Evolutionary conservation across 805 yeast genomes (phyloP), one percentile per base, ranked within the genome.

Genomic region (Wickerhamiella bombiphila): DNA sequence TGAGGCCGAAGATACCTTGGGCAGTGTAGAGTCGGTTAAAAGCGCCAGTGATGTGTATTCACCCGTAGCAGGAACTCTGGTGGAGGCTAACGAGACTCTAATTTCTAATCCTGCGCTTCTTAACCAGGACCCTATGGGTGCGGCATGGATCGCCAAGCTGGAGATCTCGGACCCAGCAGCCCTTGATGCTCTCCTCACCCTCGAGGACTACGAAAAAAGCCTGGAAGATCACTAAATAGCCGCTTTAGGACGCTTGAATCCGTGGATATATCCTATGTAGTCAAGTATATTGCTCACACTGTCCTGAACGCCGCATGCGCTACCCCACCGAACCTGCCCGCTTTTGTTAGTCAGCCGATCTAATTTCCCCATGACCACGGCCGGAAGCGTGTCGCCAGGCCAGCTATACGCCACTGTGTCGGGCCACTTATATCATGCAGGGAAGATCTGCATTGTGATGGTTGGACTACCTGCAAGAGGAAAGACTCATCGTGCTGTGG

Each of bases 391-490:
- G 30, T 6, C 13, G 7, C 33, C 33, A 7, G 33, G 33, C 6
- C 33, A 30, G 14, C 33, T 30, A 7, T 30, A 30, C 22, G 9
- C 93, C 9, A 88, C 97, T 0, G 94, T 83, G 41, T 74, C 86
- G 0, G 98, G 98, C 0, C 70, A 83, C 45, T 65, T 91, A 50
- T 91, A 82, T 61, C 97, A 91, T 52, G 97, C 98, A 3, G 98
- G 98, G 3, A 80, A 82, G 50, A 74, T 91, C 32, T 74, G 93
- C 49, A 78, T 91, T 37, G 82, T 80, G 3, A 67, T 91, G 47
- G 88, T 81, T 3, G 98, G 98, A 0, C 65, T 86, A 42, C 97
- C 98, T 2, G 97, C 95, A 1, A 69, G 97, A 34, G 96, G 97
- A 2, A 91, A 91, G 56, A 91, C 98, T 1, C 83, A 85, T 55